Conservation (phyloP, 345 rosid genomes). For the Schrenkiella parvula region DNA sequence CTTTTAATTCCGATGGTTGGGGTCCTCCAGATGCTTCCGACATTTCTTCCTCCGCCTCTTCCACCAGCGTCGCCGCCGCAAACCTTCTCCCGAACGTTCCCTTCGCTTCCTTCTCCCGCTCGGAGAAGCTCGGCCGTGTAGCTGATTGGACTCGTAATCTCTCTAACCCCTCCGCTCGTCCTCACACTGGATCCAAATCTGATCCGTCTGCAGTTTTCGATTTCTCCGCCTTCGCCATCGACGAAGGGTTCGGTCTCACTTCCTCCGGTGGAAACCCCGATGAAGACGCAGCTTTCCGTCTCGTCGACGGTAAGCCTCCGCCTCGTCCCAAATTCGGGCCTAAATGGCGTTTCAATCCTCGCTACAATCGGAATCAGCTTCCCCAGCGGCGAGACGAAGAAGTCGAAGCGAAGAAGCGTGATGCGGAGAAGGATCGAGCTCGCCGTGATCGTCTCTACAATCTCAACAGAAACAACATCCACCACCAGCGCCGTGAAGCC, state of each 20-base stretch:
- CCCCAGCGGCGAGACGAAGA: slow-evolving; percentile 92
- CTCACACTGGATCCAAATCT: slow-evolving; percentile 27
- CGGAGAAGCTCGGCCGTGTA: slow-evolving; percentile 81
- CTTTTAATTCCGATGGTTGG: slow-evolving; percentile 92
- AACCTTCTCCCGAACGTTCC: slow-evolving; percentile 65
- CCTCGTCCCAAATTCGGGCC: slow-evolving; percentile 86
- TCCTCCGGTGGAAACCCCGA: slow-evolving; percentile 37
- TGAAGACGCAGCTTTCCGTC: slow-evolving; percentile 79
- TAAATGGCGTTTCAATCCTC: slow-evolving; percentile 73
- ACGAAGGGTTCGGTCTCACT: slow-evolving; percentile 53
- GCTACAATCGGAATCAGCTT: slow-evolving; percentile 54
- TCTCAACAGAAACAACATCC: slow-evolving; percentile 55
- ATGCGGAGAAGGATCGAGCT: slow-evolving; percentile 86
- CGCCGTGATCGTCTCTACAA: slow-evolving; percentile 76
- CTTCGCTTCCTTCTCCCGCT: slow-evolving; percentile 80
- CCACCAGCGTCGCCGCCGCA: slow-evolving; percentile 34
- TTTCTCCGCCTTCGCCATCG: slow-evolving; percentile 53
- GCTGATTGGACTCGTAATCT: slow-evolving; percentile 78
- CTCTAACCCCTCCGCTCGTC: slow-evolving; percentile 34
- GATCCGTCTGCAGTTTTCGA: slow-evolving; percentile 51
- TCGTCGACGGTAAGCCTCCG: slow-evolving; percentile 82
- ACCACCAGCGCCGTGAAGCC: slow-evolving; percentile 71
- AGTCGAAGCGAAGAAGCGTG: slow-evolving; percentile 76
- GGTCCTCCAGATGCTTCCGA: slow-evolving; percentile 53
- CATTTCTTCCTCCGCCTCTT: slow-evolving; percentile 29